Percentiles rank a stretch among this genome's conserved stretches.
phyloP scores from a whole-genome alignment of 2,329 filamentous ascomycete species.

The Fusarium sp. region DNA sequence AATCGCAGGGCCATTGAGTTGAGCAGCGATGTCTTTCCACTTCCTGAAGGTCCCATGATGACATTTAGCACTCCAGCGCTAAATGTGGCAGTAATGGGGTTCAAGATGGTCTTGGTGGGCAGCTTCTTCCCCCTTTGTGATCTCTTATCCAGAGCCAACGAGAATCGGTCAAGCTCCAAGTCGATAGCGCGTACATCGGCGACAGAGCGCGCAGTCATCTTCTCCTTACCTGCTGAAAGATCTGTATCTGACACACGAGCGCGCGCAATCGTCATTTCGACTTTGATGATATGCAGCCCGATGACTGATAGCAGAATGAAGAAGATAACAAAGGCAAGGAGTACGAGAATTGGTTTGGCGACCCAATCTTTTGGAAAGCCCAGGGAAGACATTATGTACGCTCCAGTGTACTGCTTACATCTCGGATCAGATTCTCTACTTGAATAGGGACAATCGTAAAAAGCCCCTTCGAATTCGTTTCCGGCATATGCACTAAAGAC shows the following conservation, averaged over 20 bases:
- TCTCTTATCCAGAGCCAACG: constrained; percentile 73
- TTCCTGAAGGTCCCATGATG: constrained; percentile 84
- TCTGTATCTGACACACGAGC: constrained; percentile 71
- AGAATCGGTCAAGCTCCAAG: constrained; percentile 73
- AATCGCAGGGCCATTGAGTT: constrained; percentile 79
- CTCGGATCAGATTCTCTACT: constrained; percentile 72
- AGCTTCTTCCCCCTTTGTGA: constrained; percentile 63
- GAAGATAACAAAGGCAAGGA: constrained; percentile 71
- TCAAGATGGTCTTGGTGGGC: constrained; percentile 71
- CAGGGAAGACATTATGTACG: constrained; percentile 76
- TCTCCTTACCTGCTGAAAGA: constrained; percentile 77
- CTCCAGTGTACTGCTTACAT: constrained; percentile 77
- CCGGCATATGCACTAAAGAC: constrained; percentile 76
- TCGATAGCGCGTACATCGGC: constrained; percentile 70
- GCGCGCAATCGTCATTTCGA: constrained; percentile 77
- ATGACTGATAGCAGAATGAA: constrained; percentile 73
- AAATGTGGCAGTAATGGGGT: constrained; percentile 75
- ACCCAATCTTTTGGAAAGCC: constrained; percentile 78
- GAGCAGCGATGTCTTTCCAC: constrained; percentile 80
- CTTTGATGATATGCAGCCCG: constrained; percentile 72
- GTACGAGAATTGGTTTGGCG: constrained; percentile 72
- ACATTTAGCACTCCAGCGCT: constrained; percentile 77
- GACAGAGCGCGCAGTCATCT: constrained; percentile 67
- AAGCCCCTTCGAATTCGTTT: constrained; percentile 79
- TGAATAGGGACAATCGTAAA: constrained; percentile 78